Evolutionary conservation across 1,284 basidiomycete species (phyloP).

Genomic region (Agaricales sp.): DNA sequence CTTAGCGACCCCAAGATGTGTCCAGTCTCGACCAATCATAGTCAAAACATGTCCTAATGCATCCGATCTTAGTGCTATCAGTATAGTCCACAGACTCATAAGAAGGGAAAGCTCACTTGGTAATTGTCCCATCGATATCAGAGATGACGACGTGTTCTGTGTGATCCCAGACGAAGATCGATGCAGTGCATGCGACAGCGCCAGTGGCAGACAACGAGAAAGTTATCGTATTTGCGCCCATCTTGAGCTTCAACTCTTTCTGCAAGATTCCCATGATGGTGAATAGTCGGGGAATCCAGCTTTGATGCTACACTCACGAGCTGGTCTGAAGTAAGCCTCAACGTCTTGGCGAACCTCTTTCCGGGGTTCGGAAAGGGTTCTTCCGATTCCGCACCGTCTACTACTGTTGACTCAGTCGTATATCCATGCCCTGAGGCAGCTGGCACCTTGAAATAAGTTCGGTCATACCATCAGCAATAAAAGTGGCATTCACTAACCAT

Average conservation of each 20-base stretch:
- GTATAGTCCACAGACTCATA: conserved; percentile 1
- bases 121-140: conserved; percentile 99
- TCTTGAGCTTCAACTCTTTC: conserved; percentile 82
- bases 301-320: conserved; percentile 30
- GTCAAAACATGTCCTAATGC: conserved; percentile 96
- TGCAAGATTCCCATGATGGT: conserved; percentile 19
- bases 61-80: conserved; percentile 61
- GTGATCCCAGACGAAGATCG: conserved; percentile 94
- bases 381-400: not conserved
- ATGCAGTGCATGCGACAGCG: conserved; percentile 78
- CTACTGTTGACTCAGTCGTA: not conserved
- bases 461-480: no score
- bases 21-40: conserved; percentile 99
- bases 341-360: conserved; percentile 83
- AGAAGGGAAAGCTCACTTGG: conserved; percentile 56
- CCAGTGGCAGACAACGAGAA: conserved; percentile 93
- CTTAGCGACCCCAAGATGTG: conserved; percentile 95
- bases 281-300: no score
- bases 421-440: no score
- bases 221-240: conserved; percentile 87
- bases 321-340: conserved; percentile 81
- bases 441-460: no score
- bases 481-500: no score
- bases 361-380: conserved; percentile 12
- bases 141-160: conserved; percentile 89